Conservation (phyloP, 140 eudicot genomes). For the Oenanthe javanica region DNA sequence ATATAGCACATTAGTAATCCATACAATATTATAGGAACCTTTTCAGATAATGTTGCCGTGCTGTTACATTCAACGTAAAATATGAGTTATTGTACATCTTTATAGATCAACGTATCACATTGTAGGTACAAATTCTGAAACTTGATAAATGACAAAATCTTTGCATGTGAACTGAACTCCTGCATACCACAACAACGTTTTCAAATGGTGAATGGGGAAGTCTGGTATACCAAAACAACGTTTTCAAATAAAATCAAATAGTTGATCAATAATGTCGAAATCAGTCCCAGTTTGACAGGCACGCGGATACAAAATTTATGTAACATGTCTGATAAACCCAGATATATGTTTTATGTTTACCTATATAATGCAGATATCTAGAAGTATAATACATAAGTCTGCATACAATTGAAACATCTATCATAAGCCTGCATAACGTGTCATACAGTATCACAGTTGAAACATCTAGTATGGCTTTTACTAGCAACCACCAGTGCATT, state of each 20-base stretch:
- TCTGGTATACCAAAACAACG: no score
- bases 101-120: no score
- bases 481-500: neutral
- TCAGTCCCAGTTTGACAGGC: neutral
- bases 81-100: no score
- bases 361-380: neutral
- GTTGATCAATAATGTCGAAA: neutral
- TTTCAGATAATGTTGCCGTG: neutral
- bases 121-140: no score
- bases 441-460: neutral
- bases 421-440: neutral
- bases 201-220: no score
- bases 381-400: neutral
- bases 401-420: neutral
- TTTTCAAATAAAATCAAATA: neutral
- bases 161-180: no score
- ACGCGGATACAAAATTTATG: neutral
- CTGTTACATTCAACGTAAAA: neutral
- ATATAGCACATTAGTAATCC: neutral
- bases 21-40: neutral
- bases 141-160: no score
- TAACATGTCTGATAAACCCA: neutral
- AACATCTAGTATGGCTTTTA: neutral
- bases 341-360: neutral
- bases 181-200: no score